These are phyloP conservation scores for Rhodosporidiobolus sp. DNA, from an alignment of 768 basidiomycete genomes.

Conservation along the genomic window DNA sequence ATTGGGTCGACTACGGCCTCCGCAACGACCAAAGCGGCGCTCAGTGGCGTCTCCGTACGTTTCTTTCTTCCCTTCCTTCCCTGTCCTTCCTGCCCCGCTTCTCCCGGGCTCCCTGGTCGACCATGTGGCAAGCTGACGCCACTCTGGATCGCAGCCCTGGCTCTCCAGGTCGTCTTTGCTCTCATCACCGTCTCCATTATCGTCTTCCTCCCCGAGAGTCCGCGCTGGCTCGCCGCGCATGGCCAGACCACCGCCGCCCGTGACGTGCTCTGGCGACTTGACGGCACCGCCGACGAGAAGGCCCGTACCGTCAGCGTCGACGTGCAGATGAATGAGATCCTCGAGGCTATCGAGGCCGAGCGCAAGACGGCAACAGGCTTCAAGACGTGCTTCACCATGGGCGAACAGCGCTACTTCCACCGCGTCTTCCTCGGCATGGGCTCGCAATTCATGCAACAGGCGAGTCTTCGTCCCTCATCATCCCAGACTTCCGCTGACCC, in stretches of 20 bases:
- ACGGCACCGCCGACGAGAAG: constrained; percentile 57
- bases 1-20: constrained; percentile 65
- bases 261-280: constrained; percentile 63
- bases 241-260: constrained; percentile 59
- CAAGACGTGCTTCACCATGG: constrained; percentile 6
- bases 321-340: constrained; percentile 2
- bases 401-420: constrained; percentile 57
- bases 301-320: constrained; percentile 51
- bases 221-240: constrained; percentile 53
- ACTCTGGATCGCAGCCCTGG: neutral
- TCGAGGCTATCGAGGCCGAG: neutral
- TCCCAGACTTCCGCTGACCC: no score
- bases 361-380: neutral
- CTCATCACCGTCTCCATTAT: constrained; percentile 58
- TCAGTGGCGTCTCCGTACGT: neutral
- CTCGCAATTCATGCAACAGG: constrained; percentile 66
- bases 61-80: neutral
- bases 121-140: no score
- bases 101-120: no score
- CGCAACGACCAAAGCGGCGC: constrained; percentile 38
- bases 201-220: constrained; percentile 47
- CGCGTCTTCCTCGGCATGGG: constrained; percentile 58
- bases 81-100: no score
- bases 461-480: no score
- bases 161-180: constrained; percentile 54